These are phyloP conservation scores for Coemansia sp. DNA, from an alignment of 192 early-diverging fungal species.

Conservation along the genomic window DNA sequence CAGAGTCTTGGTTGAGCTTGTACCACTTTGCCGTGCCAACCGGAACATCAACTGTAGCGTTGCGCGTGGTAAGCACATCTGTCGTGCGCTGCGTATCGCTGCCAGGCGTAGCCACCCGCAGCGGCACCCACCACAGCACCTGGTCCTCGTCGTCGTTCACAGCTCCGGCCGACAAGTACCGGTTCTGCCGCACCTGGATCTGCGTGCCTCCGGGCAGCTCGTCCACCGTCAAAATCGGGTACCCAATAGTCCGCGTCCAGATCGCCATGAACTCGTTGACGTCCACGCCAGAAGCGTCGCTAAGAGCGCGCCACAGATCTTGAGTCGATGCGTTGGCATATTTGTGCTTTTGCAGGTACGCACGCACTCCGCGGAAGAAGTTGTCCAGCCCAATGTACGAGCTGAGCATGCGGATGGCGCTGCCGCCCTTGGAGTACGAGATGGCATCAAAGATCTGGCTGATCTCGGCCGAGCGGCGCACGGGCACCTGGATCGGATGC, in stretches of 20 bases:
- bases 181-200: slow-evolving; percentile 58
- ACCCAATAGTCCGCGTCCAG: slow-evolving; percentile 72
- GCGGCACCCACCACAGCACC: slow-evolving; percentile 67
- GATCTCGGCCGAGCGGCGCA: slow-evolving; percentile 70
- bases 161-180: slow-evolving; percentile 67
- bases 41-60: slow-evolving; percentile 29
- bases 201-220: slow-evolving; percentile 56
- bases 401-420: slow-evolving; percentile 80
- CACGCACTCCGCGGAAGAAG: slow-evolving; percentile 56
- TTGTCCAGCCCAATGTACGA: slow-evolving; percentile 56
- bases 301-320: slow-evolving; percentile 74
- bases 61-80: slow-evolving; percentile 43
- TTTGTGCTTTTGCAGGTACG: slow-evolving; percentile 67
- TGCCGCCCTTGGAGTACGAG: slow-evolving; percentile 79
- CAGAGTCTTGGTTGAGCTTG: slow-evolving; percentile 84
- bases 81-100: slow-evolving; percentile 9
- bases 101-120: slow-evolving; percentile 56
- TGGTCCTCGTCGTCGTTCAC: slow-evolving; percentile 60
- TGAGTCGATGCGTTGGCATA: slow-evolving; percentile 71
- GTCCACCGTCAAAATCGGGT: slow-evolving; percentile 65
- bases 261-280: slow-evolving; percentile 68
- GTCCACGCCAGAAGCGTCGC: slow-evolving; percentile 62
- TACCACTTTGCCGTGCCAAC: slow-evolving; percentile 58
- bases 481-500: slow-evolving; percentile 80
- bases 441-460: slow-evolving; percentile 86